These are phyloP conservation scores for Sporothrix pallida DNA, from an alignment of 2,329 filamentous ascomycete genomes.

Conservation along the genomic window DNA sequence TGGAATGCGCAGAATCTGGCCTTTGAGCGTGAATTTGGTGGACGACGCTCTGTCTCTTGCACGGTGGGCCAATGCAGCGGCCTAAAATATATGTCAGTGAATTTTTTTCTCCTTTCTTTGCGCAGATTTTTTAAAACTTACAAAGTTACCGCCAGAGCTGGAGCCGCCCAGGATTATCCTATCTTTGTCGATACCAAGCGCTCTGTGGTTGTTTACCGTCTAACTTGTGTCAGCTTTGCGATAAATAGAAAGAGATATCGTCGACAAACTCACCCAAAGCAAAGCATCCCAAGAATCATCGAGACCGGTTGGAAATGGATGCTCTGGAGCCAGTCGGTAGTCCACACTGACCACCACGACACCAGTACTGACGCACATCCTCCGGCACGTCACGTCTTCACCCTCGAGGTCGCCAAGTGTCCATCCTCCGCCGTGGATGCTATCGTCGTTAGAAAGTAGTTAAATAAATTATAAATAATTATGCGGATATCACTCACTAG, in stretches of 20 bases:
- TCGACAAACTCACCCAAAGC: background rate
- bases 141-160: conserved; percentile 14
- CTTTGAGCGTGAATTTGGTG: background rate
- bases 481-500: background rate
- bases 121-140: background rate
- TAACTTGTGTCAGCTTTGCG: background rate
- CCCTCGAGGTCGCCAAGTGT: conserved; percentile 6
- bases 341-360: background rate
- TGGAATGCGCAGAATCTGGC: conserved; percentile 13
- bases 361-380: background rate
- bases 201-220: background rate
- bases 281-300: conserved; percentile 14
- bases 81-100: background rate
- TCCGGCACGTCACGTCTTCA: background rate
- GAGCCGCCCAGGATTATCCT: conserved; percentile 10
- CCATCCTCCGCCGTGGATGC: conserved; percentile 10
- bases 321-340: conserved; percentile 1
- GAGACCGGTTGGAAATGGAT: conserved; percentile 5
- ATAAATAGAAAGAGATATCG: too few relatives aligned
- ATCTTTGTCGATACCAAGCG: conserved; percentile 2
- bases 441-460: background rate
- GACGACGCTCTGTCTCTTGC: background rate
- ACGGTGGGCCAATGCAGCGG: conserved; percentile 16
- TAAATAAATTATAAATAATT: background rate
- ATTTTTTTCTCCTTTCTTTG: too few relatives aligned